phyloP scores from a whole-genome alignment of 2,329 filamentous ascomycete species.

The Talaromyces albobiverticillius region DNA sequence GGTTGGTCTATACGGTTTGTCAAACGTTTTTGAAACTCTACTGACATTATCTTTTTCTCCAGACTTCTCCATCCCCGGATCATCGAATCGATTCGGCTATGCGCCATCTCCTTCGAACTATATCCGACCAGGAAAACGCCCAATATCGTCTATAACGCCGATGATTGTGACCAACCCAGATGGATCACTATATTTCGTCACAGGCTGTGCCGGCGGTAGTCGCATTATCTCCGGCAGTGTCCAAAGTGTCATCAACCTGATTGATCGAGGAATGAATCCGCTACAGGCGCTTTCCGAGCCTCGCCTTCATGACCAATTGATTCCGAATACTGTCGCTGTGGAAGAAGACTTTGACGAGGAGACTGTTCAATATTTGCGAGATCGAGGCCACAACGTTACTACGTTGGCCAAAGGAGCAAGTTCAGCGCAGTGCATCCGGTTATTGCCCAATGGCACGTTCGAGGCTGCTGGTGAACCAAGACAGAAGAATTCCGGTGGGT shows the following conservation, averaged over 20 bases:
- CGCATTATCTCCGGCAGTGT: conserved; percentile 79
- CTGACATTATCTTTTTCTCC: conserved; percentile 24
- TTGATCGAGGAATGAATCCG: conserved; percentile 63
- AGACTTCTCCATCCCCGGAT: conserved; percentile 82
- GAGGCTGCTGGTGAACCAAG: conserved; percentile 76
- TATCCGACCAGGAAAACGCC: conserved; percentile 75
- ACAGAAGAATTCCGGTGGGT: conserved; percentile 67
- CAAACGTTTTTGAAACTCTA: neutral
- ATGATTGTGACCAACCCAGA: conserved; percentile 69
- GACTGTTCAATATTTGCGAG: conserved; percentile 62
- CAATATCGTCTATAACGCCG: conserved; percentile 78
- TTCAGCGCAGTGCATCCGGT: conserved; percentile 67
- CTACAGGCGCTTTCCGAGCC: conserved; percentile 63
- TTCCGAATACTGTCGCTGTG: conserved; percentile 66
- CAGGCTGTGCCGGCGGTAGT: conserved; percentile 76
- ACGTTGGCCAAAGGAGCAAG: conserved; percentile 64
- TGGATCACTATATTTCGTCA: conserved; percentile 63
- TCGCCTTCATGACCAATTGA: conserved; percentile 76
- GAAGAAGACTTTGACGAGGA: conserved; percentile 67
- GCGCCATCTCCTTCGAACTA: conserved; percentile 77
- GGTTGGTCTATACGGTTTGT: conserved; percentile 39
- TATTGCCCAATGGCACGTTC: conserved; percentile 64
- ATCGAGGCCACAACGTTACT: conserved; percentile 67
- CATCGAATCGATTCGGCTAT: conserved; percentile 80
- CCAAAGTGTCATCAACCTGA: conserved; percentile 68